Conservation (phyloP, 345 rosid genomes). For the Gossypium bickii region DNA sequence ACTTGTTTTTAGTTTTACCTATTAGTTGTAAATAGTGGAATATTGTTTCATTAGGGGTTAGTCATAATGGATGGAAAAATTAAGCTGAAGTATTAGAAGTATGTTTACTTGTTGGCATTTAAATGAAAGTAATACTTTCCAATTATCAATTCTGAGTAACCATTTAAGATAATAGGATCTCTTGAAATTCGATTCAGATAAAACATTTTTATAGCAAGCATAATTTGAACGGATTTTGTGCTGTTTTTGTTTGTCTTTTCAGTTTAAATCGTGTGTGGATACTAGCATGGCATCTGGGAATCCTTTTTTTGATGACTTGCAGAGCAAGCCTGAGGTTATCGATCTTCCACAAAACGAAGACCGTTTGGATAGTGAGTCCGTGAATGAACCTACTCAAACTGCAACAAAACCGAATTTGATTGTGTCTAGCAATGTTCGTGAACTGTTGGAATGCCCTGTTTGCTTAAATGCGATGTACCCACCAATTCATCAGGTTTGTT, state of each 20-base stretch:
- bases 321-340: conserved; percentile 59
- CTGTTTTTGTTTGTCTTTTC: not conserved
- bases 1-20: not conserved
- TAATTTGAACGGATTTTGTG: not conserved
- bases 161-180: not conserved
- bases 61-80: not conserved
- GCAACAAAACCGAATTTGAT: conserved; percentile 49
- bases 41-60: not conserved
- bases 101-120: not conserved
- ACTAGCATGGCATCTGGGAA: conserved; percentile 51
- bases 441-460: conserved; percentile 80
- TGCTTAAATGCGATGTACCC: conserved; percentile 88
- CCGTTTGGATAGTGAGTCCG: conserved; percentile 41
- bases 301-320: conserved; percentile 53
- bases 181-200: not conserved
- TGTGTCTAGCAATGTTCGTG: conserved; percentile 73
- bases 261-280: conserved; percentile 8
- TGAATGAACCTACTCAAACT: conserved; percentile 50
- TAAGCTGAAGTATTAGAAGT: not conserved
- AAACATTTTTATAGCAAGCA: not conserved
- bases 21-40: not conserved
- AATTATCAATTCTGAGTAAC: not conserved
- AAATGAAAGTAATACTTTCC: not conserved
- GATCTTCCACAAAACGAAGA: conserved; percentile 64
- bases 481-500: conserved; percentile 78